Evolutionary conservation across 257 asterid genomes (phyloP).

Genomic region (Salvia rosmarinus): DNA sequence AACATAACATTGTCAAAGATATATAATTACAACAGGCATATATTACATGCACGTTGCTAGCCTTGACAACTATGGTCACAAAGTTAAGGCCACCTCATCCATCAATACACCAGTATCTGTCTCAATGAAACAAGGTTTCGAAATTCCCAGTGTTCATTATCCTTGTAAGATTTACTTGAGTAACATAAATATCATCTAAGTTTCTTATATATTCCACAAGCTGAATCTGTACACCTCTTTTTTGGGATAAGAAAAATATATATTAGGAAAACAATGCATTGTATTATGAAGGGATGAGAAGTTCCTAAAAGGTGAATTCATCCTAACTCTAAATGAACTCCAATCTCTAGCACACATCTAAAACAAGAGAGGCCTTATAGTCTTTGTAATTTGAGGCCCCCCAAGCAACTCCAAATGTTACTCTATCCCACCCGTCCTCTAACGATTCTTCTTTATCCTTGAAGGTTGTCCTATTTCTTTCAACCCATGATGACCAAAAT

Average conservation of each 20-base stretch:
- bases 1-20: neutral
- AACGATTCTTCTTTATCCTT: too few relatives aligned
- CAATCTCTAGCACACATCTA: too few relatives aligned
- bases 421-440: too few relatives aligned
- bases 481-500: too few relatives aligned
- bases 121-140: neutral
- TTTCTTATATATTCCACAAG: neutral
- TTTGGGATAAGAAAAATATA: neutral
- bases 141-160: constrained; percentile 1
- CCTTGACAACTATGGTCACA: neutral
- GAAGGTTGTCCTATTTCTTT: too few relatives aligned
- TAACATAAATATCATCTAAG: neutral
- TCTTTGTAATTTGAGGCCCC: too few relatives aligned
- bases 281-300: neutral
- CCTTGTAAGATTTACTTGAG: neutral
- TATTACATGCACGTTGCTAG: neutral
- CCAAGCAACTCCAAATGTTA: too few relatives aligned
- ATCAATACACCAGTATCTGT: constrained; percentile 10
- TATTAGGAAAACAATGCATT: neutral
- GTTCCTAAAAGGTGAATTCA: neutral
- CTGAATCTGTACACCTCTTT: too few relatives aligned
- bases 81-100: neutral
- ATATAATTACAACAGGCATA: neutral
- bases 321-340: too few relatives aligned
- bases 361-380: too few relatives aligned